Base-by-base conservation (phyloP, 1,139 yeast genomes). In the Yamadazyma membranifaciens region DNA sequence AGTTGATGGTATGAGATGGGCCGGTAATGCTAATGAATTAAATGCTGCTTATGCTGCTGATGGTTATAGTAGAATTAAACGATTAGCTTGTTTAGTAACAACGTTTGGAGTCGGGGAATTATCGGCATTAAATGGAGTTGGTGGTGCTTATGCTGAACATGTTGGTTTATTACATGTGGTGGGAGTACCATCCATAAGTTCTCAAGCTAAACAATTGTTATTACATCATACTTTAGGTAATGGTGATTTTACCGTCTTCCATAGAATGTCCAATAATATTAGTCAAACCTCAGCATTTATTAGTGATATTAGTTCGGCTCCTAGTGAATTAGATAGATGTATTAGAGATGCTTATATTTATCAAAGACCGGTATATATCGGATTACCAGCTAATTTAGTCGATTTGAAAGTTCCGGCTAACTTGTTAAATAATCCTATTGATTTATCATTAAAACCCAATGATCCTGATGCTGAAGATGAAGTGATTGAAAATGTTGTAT, bases 351-450 rank as follows among this genome's bases (percentile, higher is more conserved):
- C 94, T 33, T 81, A 76, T 65, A 66, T 80, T 41, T 67, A 75
- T 55, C 94, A 86, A 63, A 80, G 89, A 65, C 95, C 96, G 25
- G 94, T 85, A 20, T 87, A 87, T 67, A 63, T 87, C 53, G 95
- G 87, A 34, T 65, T 87, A 45, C 96, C 95, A 51, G 85, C 92
- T 45, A 87, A 87, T 70, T 73, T 86, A 61, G 85, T 84, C 44
- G 89, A 84, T 57, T 69, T 73, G 55, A 65, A 59, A 42, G 82
- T 87, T 36, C 80, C 83, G 34, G 73, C 79, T 14, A 58, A 65
- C 31, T 63, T 75, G 48, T 72, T 86, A 57, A 69, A 77, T 30
- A 75, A 76, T 33, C 88, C 89, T 48, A 73, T 87, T 55, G 83
- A 84, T 63, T 65, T 86, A 55, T 50, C 72, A 2, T 66, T 81